Conservation (phyloP, 768 basidiomycete species). For the Pholiota microspora region DNA sequence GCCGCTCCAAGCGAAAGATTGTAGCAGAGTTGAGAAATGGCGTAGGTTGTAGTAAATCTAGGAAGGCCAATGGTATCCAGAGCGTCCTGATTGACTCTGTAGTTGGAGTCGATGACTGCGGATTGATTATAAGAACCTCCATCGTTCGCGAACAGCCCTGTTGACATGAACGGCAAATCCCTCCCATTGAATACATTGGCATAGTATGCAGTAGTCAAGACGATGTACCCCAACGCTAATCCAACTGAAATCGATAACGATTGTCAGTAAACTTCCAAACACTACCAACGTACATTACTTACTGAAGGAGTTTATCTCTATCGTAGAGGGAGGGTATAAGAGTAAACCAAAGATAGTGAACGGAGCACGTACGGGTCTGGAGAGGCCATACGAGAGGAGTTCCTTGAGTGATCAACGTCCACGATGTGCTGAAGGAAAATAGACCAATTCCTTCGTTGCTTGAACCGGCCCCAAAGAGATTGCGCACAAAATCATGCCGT, state of each 20-base stretch:
- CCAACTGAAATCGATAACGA: constrained; percentile 42
- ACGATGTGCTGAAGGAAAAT: constrained; percentile 57
- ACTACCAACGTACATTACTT: neutral
- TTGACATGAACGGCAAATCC: constrained; percentile 36
- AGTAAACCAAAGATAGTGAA: neutral
- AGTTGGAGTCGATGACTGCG: constrained; percentile 49
- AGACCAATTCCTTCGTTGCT: constrained; percentile 68
- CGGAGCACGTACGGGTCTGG: constrained; percentile 41
- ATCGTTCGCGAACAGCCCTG: constrained; percentile 49
- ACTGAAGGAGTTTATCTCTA: constrained; percentile 22
- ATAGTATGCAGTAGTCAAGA: constrained; percentile 54
- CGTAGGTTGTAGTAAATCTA: constrained; percentile 46
- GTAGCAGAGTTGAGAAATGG: constrained; percentile 45
- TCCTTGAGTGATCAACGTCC: constrained; percentile 58
- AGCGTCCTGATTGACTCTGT: constrained; percentile 50
- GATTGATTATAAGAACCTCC: constrained; percentile 52
- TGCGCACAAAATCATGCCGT: constrained; percentile 48
- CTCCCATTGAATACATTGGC: constrained; percentile 33
- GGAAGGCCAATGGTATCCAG: constrained; percentile 46
- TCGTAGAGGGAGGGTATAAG: neutral
- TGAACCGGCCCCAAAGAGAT: constrained; percentile 60
- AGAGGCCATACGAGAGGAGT: constrained; percentile 55
- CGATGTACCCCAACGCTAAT: constrained; percentile 48
- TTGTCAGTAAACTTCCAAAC: neutral
- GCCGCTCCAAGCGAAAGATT: constrained; percentile 50